Base-by-base conservation (phyloP, 805 yeast genomes). In the Sugiyamaella lignohabitans region DNA sequence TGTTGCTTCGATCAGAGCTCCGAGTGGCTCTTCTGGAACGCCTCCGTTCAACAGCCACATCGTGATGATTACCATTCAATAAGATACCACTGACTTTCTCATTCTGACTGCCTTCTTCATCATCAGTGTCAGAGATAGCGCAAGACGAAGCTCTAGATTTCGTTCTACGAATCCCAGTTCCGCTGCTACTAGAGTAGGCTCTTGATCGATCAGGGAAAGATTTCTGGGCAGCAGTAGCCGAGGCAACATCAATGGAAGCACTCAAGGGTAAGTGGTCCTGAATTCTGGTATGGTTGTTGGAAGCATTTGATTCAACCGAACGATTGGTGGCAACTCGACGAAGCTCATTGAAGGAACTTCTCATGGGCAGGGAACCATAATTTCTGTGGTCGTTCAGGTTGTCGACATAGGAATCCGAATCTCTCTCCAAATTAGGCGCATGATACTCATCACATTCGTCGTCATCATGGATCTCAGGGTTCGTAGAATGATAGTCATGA, bases 1-100 rank as follows among this genome's bases (percentile, higher is more conserved):
- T n/a, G 46, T 21, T 32, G 42, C 30, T 37, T 27, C 37, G 89
- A 81, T 87, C 72, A 6, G 91, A 82, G 14, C 53, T 39, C 17
- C 51, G 32, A 23, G 60, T 53, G 23, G 48, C 14, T 37, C 59
- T 43, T 8, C 60, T 50, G 2, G 57, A 49, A 2, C 57, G 43
- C 19, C 51, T 42, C n/a, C 53, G 32, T 24, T 47, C 48, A 23
- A 23, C 17, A 17, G 34, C 41, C 6, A 5, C 30, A 17, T 20
- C 42, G n/a, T 18, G 21, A 11, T 17, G 39, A 45, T 42, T 45
- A 45, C 29, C 27, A 36, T 52, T 52, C n/a, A 54, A 46, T 21
- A 56, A 46, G 34, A 54, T 57, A 11, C 58, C 58, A 27, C 11
- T 27, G 11, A 16, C 21, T 8, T 16, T 17, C 6, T 35, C 38